Evolutionary conservation across 345 rosid genomes (phyloP).

Genomic region (Camelina laxa): DNA sequence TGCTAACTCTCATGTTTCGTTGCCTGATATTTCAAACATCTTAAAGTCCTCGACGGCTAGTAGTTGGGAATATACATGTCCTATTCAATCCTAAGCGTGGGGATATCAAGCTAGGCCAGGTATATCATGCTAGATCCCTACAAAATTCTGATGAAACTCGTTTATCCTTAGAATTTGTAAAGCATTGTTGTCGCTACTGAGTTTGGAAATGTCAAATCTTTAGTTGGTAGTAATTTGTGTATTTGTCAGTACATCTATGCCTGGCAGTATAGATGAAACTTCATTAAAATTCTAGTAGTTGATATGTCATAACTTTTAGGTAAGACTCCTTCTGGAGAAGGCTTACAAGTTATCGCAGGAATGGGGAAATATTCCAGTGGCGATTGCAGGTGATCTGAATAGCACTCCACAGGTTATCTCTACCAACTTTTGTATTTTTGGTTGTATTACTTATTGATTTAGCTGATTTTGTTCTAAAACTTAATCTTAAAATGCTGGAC

Average conservation of each 20-base stretch:
- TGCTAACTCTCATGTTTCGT: neutral
- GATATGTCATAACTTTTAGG: conserved; percentile 48
- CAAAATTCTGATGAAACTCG: conserved; percentile 2
- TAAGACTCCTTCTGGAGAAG: conserved; percentile 75
- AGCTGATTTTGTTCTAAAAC: conserved; percentile 23
- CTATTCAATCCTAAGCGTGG: conserved; percentile 88
- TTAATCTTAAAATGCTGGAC: conserved; percentile 44
- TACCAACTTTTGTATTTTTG: neutral
- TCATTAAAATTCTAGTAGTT: conserved; percentile 17
- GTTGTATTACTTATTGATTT: neutral
- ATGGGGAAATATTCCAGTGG: conserved; percentile 77
- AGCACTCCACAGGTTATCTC: conserved; percentile 75
- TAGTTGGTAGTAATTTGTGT: conserved; percentile 4
- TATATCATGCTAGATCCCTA: conserved; percentile 35
- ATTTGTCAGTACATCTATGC: conserved; percentile 13
- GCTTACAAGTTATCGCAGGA: conserved; percentile 74
- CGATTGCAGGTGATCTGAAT: conserved; percentile 47
- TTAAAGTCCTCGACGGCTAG: conserved; percentile 51
- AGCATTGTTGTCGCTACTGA: conserved; percentile 11
- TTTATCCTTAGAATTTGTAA: conserved; percentile 1
- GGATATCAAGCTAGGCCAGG: conserved; percentile 92
- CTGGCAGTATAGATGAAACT: conserved; percentile 6
- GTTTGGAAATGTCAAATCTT: neutral
- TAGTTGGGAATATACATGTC: conserved; percentile 82
- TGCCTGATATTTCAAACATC: conserved; percentile 46